Percentiles rank a stretch among this genome's conserved stretches.
These are phyloP conservation scores for Monosporascus sp. DNA, from an alignment of 2,329 filamentous ascomycete genomes.

Conservation along the genomic window DNA sequence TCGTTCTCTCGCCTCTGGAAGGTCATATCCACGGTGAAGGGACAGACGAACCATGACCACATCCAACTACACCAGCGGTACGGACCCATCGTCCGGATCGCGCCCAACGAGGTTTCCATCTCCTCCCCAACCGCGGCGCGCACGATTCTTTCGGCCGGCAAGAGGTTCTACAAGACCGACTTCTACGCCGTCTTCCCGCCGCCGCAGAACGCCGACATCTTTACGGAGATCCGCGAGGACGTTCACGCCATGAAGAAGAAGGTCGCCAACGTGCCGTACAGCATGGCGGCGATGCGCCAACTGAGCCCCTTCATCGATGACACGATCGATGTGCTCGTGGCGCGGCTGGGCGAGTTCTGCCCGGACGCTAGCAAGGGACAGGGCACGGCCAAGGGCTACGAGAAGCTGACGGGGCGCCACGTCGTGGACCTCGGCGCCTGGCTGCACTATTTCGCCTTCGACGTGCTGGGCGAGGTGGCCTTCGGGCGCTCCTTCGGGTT, in stretches of 20 bases:
- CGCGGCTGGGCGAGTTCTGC: slow-evolving; percentile 36
- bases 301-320: slow-evolving; percentile 46
- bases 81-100: slow-evolving; percentile 43
- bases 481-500: slow-evolving; percentile 50
- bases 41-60: slow-evolving; percentile 37
- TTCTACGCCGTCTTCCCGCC: slow-evolving; percentile 52
- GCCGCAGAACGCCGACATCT: slow-evolving; percentile 52
- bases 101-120: slow-evolving; percentile 42
- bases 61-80: slow-evolving; percentile 39
- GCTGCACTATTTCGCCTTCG: slow-evolving; percentile 39
- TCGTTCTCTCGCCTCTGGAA: slow-evolving; percentile 36
- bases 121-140: slow-evolving; percentile 40
- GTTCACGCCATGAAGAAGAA: slow-evolving; percentile 52
- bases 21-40: slow-evolving; percentile 29
- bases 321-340: slow-evolving; percentile 39
- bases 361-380: slow-evolving; percentile 5
- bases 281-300: slow-evolving; percentile 48
- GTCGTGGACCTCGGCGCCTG: slow-evolving; percentile 42
- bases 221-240: slow-evolving; percentile 48
- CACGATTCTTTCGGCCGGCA: slow-evolving; percentile 41
- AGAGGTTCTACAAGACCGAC: slow-evolving; percentile 46
- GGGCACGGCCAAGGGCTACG: background rate
- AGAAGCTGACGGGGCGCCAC: slow-evolving; percentile 4
- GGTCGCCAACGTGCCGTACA: slow-evolving; percentile 45
- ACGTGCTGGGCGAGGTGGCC: slow-evolving; percentile 46